Evolutionary conservation across 352 stramenopile genomes (phyloP), one percentile per base, ranked within the genome.

Genomic region (Elongisporangium anandrum): DNA sequence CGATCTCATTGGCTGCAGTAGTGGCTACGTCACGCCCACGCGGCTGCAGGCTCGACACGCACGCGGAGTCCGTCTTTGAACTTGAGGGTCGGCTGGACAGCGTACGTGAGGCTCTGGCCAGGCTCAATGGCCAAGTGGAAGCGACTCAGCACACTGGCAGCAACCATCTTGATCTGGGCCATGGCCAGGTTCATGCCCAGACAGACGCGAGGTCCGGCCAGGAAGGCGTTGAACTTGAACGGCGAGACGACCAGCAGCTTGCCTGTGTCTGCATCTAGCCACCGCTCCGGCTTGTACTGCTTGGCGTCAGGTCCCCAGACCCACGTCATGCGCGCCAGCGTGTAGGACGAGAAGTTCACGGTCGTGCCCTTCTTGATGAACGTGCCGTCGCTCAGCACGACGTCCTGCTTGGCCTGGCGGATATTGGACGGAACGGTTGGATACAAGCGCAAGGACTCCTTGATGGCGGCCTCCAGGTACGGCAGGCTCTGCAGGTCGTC

Each of bases 201-300:
- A 49, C 78, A 88, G n/a, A 60, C 20, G 5, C 75, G 60, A 19
- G 66, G 68, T 1, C 78, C 75, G 0, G 65, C 75, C 55, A 79
- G 64, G 59, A 88, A 88, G 2, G 65, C 56, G 12, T 64, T 58
- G 53, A 75, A 83, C 54, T 85, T 66, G 63, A 70, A 87, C 20
- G 58, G 23, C 29, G 70, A 76, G 17, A 64, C 61, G 3, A 24
- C 8, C 15, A 23, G n/a, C 41, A 72, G 17, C 19, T 56, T 69
- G 24, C 52, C 49, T 4, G 54, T 72, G 20, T 38, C 49, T 1
- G 45, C 16, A 19, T 74, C 65, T 20, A 79, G 54, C 57, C 58
- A 78, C n/a, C 73, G 65, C 50, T 82, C 67, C 0, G 73, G 71
- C 7, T 57, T 62, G 45, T 72, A 74, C 59, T 81, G 45, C 3